phyloP scores from a whole-genome alignment of 768 basidiomycete genomes.

The Coprinopsis sp. region DNA sequence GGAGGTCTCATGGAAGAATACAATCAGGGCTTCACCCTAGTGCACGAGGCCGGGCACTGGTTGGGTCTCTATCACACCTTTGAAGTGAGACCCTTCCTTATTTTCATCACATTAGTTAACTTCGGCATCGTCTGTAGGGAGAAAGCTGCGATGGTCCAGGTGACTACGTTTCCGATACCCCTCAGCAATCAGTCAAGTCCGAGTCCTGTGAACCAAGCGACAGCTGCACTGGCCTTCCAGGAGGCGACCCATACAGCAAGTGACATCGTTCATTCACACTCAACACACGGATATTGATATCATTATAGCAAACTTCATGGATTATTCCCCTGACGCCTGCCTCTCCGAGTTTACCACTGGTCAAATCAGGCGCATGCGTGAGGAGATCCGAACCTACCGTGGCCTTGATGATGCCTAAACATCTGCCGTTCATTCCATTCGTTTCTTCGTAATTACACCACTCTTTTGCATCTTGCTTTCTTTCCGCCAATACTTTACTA shows the following conservation, averaged over 20 bases:
- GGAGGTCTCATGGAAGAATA: not conserved
- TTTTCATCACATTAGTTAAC: not conserved
- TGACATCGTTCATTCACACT: not conserved
- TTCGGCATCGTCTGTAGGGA: not conserved
- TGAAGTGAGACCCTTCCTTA: conserved; percentile 25
- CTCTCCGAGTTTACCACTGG: conserved; percentile 45
- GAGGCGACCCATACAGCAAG: no score
- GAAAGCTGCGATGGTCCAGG: conserved; percentile 11
- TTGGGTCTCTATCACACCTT: conserved; percentile 37
- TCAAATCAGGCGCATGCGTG: conserved; percentile 34
- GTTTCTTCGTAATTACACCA: no score
- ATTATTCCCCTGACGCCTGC: conserved; percentile 47
- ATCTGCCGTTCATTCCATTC: no score
- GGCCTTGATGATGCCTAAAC: no score
- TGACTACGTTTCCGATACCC: conserved; percentile 27
- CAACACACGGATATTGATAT: not conserved
- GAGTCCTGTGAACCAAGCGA: no score
- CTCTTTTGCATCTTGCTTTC: no score
- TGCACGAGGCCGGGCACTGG: conserved; percentile 38
- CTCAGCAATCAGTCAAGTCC: no score
- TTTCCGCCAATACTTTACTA: no score
- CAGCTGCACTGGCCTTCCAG: no score
- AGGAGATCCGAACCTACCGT: conserved; percentile 37
- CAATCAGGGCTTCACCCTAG: conserved; percentile 24
- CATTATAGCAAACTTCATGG: conserved; percentile 45